phyloP scores from a whole-genome alignment of 1,139 yeast genomes.

The Magnusiomyces ingens region DNA sequence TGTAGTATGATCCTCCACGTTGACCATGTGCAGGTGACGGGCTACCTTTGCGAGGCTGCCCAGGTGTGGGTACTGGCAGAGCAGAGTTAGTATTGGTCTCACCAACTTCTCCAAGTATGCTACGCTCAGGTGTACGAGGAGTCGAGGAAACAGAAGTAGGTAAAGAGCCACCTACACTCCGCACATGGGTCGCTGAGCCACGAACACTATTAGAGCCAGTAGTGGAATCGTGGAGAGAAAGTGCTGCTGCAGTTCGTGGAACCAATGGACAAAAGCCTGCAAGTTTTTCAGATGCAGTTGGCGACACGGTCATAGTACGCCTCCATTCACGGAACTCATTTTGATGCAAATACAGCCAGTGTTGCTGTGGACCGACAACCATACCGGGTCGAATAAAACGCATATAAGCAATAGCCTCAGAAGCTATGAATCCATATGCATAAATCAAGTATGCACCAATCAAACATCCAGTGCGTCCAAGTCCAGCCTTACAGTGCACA shows the following conservation, averaged over 20 bases:
- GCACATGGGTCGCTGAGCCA: conserved; percentile 24
- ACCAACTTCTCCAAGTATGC: conserved; percentile 65
- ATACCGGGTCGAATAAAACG: conserved; percentile 95
- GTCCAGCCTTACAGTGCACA: conserved; percentile 96
- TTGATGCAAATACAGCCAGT: conserved; percentile 94
- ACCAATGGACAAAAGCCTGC: conserved; percentile 75
- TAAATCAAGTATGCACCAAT: conserved; percentile 96
- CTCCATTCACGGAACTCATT: conserved; percentile 95
- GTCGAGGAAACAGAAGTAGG: conserved; percentile 26
- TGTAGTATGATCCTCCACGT: no score
- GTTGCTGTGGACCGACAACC: conserved; percentile 99
- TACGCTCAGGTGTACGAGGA: conserved; percentile 66
- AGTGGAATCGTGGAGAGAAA: neutral
- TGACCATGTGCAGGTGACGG: conserved; percentile 13
- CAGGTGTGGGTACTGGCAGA: conserved; percentile 89
- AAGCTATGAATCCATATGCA: conserved; percentile 94
- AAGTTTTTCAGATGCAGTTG: conserved; percentile 59
- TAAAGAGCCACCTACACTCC: neutral
- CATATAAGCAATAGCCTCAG: conserved; percentile 94
- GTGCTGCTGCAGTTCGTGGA: conserved; percentile 24
- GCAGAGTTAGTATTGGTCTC: conserved; percentile 53
- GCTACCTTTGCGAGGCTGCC: conserved; percentile 77
- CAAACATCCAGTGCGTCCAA: conserved; percentile 95
- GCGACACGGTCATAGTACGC: conserved; percentile 80
- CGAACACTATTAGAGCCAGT: conserved; percentile 26